A percentile compares a stretch with the other conserved stretches of the same genome.
Evolutionary conservation across 768 basidiomycete species (phyloP).

Genomic region (Lactarius hatsudake): DNA sequence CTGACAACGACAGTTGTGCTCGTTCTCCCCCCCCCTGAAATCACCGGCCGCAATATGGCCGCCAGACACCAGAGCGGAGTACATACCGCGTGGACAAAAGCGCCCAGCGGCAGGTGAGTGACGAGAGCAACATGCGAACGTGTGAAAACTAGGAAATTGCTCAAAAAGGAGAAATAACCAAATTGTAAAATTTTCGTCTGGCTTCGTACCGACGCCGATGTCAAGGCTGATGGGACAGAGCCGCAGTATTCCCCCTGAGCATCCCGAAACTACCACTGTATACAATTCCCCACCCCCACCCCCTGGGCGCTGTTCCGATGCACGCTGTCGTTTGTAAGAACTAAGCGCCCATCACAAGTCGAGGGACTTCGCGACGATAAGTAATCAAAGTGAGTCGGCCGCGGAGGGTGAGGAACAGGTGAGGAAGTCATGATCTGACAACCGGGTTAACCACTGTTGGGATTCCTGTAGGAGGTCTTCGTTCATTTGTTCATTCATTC

Average conservation of each 20-base stretch:
- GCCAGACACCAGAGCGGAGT: background rate
- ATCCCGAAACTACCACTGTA: background rate
- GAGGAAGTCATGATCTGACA: background rate
- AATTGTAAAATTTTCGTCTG: background rate
- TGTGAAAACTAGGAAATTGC: background rate
- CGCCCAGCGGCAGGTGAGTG: background rate
- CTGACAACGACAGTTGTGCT: background rate
- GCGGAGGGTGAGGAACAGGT: background rate
- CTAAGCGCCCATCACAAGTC: background rate
- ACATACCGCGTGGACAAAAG: background rate
- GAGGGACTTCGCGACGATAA: background rate
- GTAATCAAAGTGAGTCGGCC: background rate
- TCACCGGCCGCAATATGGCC: background rate
- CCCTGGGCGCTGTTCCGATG: constrained; percentile 7
- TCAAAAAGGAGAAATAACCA: background rate
- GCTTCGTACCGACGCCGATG: background rate
- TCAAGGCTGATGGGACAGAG: background rate
- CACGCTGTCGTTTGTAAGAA: background rate
- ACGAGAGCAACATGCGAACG: background rate
- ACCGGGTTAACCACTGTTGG: background rate
- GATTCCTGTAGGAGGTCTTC: background rate
- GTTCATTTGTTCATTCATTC: too few species aligned
- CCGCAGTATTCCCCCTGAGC: too few species aligned
- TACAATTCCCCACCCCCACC: background rate
- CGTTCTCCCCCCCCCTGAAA: background rate